Evolutionary conservation across 805 yeast genomes (phyloP).

Genomic region (Jamesozyma rosinii): DNA sequence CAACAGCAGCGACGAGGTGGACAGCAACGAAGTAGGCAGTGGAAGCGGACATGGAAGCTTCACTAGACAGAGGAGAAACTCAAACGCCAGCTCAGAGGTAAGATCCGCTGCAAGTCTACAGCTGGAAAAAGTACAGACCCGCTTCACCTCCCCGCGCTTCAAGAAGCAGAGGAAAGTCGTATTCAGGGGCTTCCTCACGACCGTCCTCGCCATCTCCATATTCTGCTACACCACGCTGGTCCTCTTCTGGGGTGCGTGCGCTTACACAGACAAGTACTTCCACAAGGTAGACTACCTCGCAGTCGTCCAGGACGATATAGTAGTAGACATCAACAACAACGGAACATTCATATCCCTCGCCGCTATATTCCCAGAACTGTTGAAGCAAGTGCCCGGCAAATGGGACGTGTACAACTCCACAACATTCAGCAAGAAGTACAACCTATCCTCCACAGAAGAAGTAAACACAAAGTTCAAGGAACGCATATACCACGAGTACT

Average conservation of each 20-base stretch:
- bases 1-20: background rate
- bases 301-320: slow-evolving; percentile 3
- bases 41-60: background rate
- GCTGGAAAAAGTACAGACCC: slow-evolving; percentile 2
- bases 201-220: slow-evolving; percentile 2
- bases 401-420: slow-evolving; percentile 36
- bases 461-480: slow-evolving; percentile 33
- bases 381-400: slow-evolving; percentile 12
- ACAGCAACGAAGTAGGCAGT: background rate
- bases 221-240: background rate
- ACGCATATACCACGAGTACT: slow-evolving; percentile 44
- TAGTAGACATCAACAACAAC: slow-evolving; percentile 8
- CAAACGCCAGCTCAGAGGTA: background rate
- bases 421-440: slow-evolving; percentile 33
- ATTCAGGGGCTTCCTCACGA: slow-evolving; percentile 3
- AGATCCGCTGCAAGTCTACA: background rate
- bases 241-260: slow-evolving; percentile 1
- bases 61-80: background rate
- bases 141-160: slow-evolving; percentile 8
- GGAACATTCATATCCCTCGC: slow-evolving; percentile 35
- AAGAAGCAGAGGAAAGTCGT: slow-evolving; percentile 4
- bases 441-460: slow-evolving; percentile 11
- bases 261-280: slow-evolving; percentile 1
- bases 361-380: background rate
- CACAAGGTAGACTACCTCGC: background rate